Conservation (phyloP, 352 stramenopile species). For the Pythium grandisporangium region DNA sequence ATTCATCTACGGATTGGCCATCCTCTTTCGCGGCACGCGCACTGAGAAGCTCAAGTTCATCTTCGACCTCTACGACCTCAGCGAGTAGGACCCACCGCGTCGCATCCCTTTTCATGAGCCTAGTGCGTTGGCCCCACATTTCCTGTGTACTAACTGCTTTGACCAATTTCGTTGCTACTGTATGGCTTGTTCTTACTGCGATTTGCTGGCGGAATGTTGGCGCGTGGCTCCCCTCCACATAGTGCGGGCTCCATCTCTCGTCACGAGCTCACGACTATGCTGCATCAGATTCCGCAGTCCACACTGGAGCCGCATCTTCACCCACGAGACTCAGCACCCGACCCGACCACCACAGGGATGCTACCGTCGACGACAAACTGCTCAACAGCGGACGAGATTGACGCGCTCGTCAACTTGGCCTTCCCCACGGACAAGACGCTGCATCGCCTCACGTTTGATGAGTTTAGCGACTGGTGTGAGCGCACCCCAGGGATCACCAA, state of each 20-base stretch:
- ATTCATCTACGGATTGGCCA: slow-evolving; percentile 86
- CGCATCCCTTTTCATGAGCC: no score
- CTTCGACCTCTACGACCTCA: slow-evolving; percentile 91
- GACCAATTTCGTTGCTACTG: no score
- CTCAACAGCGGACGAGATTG: slow-evolving; percentile 63
- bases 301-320: slow-evolving; percentile 59
- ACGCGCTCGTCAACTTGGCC: slow-evolving; percentile 77
- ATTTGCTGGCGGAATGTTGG: no score
- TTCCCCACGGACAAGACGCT: slow-evolving; percentile 36
- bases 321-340: no score
- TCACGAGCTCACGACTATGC: slow-evolving; percentile 76
- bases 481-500: slow-evolving; percentile 66
- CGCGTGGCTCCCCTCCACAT: no score
- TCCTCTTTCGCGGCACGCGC: slow-evolving; percentile 71
- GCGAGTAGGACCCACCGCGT: no score
- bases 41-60: slow-evolving; percentile 92
- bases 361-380: no score
- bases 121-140: no score
- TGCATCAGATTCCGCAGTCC: slow-evolving; percentile 77
- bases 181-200: no score
- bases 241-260: slow-evolving; percentile 82
- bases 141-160: no score
- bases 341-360: no score
- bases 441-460: slow-evolving; percentile 74
- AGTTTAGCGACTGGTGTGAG: slow-evolving; percentile 84